Base-by-base conservation (phyloP, 257 asterid species). In the Cinchona pubescens region DNA sequence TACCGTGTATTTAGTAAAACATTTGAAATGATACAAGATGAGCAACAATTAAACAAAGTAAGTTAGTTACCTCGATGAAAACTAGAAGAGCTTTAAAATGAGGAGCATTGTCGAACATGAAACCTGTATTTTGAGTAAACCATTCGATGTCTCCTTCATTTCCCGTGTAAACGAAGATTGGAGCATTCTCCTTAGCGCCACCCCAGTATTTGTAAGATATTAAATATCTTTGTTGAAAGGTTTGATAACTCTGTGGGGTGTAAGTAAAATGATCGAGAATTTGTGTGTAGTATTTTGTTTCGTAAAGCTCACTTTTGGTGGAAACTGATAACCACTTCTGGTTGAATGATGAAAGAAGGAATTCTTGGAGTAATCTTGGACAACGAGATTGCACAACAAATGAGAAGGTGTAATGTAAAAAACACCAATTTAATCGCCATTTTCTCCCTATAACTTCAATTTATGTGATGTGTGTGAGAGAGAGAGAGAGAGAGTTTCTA, bases 101-200 rank as follows among this genome's bases (percentile, higher is more conserved):
- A 8, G 97, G 97, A 0, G 97, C 97, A 5, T 45, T 80, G 1
- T 94, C 91, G 73, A 91, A 92, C 98, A 94, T 83, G 92, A 94
- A 94, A 32, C 98, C 97, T 1, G 98, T 90, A 78, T 94, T 94
- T 60, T 92, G 96, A 27, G 97, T 83, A 46, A 92, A 94, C 98
- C 97, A 94, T 76, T 94, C 98, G 72, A 92, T 85, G 67, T 89
- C 87, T 29, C 96, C 98, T 86, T 94, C 98, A 70, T 91, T 91
- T 7, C 98, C 98, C 1, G 96, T 94, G 84, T 92, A 92, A 51
- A 94, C 93, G 75, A 94, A 94, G 88, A 94, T 92, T 0, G 98
- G 98, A 14, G 91, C 86, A 53, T 81, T 89, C 38, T 30, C 69
- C 1, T 76, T 60, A 19, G 90, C 79, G 58, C 98, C 97, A 63